Evolutionary conservation across 1,284 basidiomycete genomes (phyloP), one percentile per base, ranked within the genome.

Genomic region (Rhodotorula sp.): DNA sequence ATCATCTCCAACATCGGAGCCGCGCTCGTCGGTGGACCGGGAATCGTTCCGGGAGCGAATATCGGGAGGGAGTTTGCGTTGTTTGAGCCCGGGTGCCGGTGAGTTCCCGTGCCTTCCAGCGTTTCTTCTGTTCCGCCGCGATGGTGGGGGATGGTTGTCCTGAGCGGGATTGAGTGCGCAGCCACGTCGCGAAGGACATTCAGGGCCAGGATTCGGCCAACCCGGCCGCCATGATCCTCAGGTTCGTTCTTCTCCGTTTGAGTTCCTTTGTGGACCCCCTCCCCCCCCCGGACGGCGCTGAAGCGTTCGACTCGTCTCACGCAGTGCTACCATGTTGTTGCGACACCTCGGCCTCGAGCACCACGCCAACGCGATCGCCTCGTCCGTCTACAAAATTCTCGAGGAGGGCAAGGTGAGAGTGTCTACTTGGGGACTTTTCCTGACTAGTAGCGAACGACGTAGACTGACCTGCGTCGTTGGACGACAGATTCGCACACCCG

Each of bases 1-100:
- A 98, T 99, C 77, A 91, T 96, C 71, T 93, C 92, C 75, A 98
- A 99, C 85, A 98, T 99, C 72, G 95, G 95, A 78, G 94, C 96
- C 72, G 96, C 94, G 34, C 89, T 99, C 44, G 95, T 99, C 72
- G 95, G 95, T 81, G 95, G 95, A 62, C 95, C 96, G 54, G 95
- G 95, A 81, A 90, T 96, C 77, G 95, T 99, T 34, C 95, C 95
- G 34, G 96, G 96, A 55, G 96, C 93, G 85, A 99, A 99, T 83
- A 91, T 99, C 79, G 95, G 95, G 78, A 76, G 91, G 88, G 95
- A 99, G 82, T 98, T 93, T 81, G 95, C 96, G 47, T 86, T 99
- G 68, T 99, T 99, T 82, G 95, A 99, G 84, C 95, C 96, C 60
- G 95, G 95, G 79, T 98, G 95, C 48, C 39, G 27, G 59, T 52